phyloP scores from a whole-genome alignment of 1,139 yeast species.

The Torulaspora pretoriensis region DNA sequence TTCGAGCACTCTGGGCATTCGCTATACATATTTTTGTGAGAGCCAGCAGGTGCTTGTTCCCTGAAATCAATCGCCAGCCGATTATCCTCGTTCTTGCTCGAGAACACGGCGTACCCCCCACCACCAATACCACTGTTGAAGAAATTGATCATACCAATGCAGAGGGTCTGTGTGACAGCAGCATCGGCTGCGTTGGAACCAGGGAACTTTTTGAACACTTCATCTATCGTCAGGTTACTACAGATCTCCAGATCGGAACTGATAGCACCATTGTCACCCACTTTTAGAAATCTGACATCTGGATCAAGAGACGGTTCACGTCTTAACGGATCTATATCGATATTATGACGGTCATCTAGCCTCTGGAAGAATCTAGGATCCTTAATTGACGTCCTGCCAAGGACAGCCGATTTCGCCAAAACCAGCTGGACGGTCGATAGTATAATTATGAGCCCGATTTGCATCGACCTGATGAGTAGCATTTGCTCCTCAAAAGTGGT shows the following conservation, averaged over 20 bases:
- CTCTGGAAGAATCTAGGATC: constrained; percentile 1
- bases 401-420: neutral
- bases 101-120: constrained; percentile 71
- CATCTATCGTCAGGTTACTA: constrained; percentile 57
- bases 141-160: constrained; percentile 80
- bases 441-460: neutral
- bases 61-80: constrained; percentile 69
- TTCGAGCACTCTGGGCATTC: constrained; percentile 47
- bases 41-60: constrained; percentile 72
- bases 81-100: constrained; percentile 42
- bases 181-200: constrained; percentile 81
- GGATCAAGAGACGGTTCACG: constrained; percentile 42
- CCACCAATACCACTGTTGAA: constrained; percentile 94
- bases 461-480: neutral
- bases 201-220: constrained; percentile 44
- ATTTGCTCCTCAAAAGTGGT: neutral
- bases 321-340: constrained; percentile 33
- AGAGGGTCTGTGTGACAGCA: constrained; percentile 80
- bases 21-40: constrained; percentile 64
- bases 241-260: constrained; percentile 72
- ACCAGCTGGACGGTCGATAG: neutral
- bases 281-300: constrained; percentile 35
- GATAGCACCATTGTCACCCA: constrained; percentile 58
- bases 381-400: neutral
- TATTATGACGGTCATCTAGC: constrained; percentile 26